phyloP scores from a whole-genome alignment of 2,329 filamentous ascomycete species.

The Penicillium digitatum region DNA sequence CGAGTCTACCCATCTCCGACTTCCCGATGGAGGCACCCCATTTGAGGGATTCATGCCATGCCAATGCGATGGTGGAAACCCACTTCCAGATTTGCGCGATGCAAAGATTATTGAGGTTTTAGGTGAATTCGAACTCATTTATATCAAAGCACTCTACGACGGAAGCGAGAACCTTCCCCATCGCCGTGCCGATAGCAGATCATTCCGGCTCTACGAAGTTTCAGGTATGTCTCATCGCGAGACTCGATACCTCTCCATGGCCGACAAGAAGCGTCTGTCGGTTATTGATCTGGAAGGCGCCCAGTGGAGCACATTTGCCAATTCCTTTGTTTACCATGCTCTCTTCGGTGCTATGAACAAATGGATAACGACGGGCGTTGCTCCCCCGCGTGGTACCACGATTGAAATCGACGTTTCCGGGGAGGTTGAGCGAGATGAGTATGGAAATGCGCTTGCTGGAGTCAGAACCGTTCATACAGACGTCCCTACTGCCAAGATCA shows the following conservation, averaged over 20 bases:
- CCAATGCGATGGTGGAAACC: neutral
- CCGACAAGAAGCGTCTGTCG: neutral
- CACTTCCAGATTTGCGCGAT: neutral
- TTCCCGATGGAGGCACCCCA: neutral
- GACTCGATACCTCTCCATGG: neutral
- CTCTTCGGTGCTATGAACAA: constrained; percentile 2
- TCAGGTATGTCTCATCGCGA: constrained; percentile 2
- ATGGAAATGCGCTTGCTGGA: neutral
- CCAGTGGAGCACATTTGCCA: neutral
- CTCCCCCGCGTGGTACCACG: neutral
- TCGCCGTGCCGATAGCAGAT: neutral
- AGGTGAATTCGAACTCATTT: neutral
- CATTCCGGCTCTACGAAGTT: constrained; percentile 5
- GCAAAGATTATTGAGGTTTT: neutral
- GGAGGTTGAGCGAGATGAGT: neutral
- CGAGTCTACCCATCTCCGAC: neutral
- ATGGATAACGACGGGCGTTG: neutral
- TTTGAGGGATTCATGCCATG: constrained; percentile 5
- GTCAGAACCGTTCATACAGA: constrained; percentile 4
- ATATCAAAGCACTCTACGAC: neutral
- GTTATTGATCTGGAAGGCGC: neutral
- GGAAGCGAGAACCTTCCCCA: neutral
- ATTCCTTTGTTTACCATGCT: neutral
- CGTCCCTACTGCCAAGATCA: neutral
- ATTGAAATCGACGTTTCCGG: neutral